Conservation (phyloP, 345 rosid genomes). For the Gossypium rotundifolium region DNA sequence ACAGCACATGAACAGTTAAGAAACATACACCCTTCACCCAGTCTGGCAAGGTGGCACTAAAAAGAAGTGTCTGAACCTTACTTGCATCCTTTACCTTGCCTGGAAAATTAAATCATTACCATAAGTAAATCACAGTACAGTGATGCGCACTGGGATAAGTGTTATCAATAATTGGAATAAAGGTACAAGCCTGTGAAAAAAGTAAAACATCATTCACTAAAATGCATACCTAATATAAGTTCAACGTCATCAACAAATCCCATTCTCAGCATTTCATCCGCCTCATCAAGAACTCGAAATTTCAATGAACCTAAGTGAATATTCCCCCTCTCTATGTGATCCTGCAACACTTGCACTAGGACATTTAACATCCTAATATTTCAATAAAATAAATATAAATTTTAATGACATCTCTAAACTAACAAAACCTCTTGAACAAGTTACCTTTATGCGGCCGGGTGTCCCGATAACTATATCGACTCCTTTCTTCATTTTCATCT, state of each 20-base stretch:
- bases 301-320: constrained; percentile 56
- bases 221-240: constrained; percentile 67
- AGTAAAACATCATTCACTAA: not conserved
- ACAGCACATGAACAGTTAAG: not conserved
- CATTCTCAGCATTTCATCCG: constrained; percentile 98
- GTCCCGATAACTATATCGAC: constrained; percentile 91
- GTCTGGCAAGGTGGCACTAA: constrained; percentile 86
- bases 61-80: constrained; percentile 95
- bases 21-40: constrained; percentile 81
- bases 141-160: too few species aligned
- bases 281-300: constrained; percentile 96
- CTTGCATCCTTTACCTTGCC: constrained; percentile 80
- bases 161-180: too few species aligned
- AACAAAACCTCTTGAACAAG: not conserved
- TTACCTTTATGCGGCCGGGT: constrained; percentile 92
- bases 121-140: not conserved
- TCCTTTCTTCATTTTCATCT: constrained; percentile 61
- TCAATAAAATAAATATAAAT: not conserved
- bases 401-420: not conserved
- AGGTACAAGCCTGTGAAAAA: not conserved
- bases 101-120: constrained; percentile 20
- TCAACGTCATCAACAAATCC: constrained; percentile 98
- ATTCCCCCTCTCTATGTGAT: constrained; percentile 73
- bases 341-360: constrained; percentile 33
- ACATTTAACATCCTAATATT: not conserved